Conservation (phyloP, 1,284 basidiomycete genomes). For the Veloboletus limbatus region DNA sequence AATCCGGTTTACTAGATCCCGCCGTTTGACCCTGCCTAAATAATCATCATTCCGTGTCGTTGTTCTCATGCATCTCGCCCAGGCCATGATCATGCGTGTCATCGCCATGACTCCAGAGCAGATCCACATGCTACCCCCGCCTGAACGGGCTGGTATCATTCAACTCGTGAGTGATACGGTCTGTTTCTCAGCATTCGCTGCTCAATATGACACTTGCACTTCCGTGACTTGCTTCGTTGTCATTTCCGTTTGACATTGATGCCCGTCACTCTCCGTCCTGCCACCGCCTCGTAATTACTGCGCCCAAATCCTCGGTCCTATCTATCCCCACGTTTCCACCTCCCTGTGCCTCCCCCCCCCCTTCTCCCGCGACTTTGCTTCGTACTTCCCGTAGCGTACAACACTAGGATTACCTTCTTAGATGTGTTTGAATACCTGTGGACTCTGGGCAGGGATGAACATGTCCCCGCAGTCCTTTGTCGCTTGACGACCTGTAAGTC, state of each 20-base stretch:
- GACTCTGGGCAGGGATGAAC: conserved; percentile 11
- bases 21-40: not conserved
- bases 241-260: conserved; percentile 31
- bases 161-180: conserved; percentile 59
- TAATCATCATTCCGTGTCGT: not conserved
- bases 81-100: conserved; percentile 68
- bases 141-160: conserved; percentile 61
- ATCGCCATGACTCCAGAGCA: conserved; percentile 70
- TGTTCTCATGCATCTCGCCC: conserved; percentile 13
- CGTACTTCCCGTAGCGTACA: conserved; percentile 30
- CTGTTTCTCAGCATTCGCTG: conserved; percentile 20
- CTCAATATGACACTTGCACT: conserved; percentile 10
- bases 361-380: conserved; percentile 13
- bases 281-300: conserved; percentile 9
- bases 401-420: conserved; percentile 40
- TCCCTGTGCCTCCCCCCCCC: conserved; percentile 13
- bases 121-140: conserved; percentile 55
- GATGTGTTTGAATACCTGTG: conserved; percentile 11
- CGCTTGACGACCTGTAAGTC: conserved; percentile 1
- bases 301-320: conserved; percentile 5
- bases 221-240: conserved; percentile 9
- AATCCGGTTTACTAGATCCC: not conserved
- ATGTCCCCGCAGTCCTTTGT: not conserved
- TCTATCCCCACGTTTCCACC: conserved; percentile 15
- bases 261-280: conserved; percentile 20